Conservation (phyloP, 2,329 filamentous ascomycete genomes). For the Stachybotrys elegans region DNA sequence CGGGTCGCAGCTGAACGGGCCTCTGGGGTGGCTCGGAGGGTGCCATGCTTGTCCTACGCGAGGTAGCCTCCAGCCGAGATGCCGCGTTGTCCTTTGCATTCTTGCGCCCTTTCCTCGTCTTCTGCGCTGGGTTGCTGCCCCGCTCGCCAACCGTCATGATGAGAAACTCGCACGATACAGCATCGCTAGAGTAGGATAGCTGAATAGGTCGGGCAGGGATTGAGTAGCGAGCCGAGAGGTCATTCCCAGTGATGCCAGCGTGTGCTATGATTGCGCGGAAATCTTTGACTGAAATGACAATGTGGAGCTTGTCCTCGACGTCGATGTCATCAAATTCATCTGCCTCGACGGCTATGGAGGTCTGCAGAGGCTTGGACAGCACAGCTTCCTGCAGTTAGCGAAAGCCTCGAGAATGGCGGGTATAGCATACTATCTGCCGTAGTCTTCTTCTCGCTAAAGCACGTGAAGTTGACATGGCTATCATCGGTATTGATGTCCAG, state of each 20-base stretch:
- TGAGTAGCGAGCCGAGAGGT: slow-evolving; percentile 65
- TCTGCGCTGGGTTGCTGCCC: slow-evolving; percentile 41
- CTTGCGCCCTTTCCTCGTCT: slow-evolving; percentile 42
- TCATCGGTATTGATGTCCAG: slow-evolving; percentile 73
- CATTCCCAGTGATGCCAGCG: slow-evolving; percentile 63
- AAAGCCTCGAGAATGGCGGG: too few relatives aligned
- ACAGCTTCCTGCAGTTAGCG: slow-evolving; percentile 47
- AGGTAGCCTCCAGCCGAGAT: slow-evolving; percentile 42
- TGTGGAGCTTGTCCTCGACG: slow-evolving; percentile 70
- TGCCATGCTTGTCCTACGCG: slow-evolving; percentile 37
- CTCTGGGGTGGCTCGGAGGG: slow-evolving; percentile 25
- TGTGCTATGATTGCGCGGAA: slow-evolving; percentile 76
- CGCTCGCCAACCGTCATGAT: slow-evolving; percentile 76
- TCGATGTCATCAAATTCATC: slow-evolving; percentile 72
- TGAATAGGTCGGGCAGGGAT: slow-evolving; percentile 67
- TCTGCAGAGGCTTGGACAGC: slow-evolving; percentile 74
- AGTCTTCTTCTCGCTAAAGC: slow-evolving; percentile 74
- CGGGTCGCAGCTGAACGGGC: slow-evolving; percentile 12
- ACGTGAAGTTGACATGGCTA: slow-evolving; percentile 71
- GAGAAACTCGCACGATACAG: slow-evolving; percentile 69
- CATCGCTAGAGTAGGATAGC: slow-evolving; percentile 64
- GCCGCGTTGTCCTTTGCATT: slow-evolving; percentile 24
- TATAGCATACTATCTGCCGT: slow-evolving; percentile 50
- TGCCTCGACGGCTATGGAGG: slow-evolving; percentile 70
- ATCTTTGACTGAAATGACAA: slow-evolving; percentile 77